These are phyloP conservation scores for Gnetum montanum DNA, from an alignment of 75 land plant species.

Conservation along the genomic window DNA sequence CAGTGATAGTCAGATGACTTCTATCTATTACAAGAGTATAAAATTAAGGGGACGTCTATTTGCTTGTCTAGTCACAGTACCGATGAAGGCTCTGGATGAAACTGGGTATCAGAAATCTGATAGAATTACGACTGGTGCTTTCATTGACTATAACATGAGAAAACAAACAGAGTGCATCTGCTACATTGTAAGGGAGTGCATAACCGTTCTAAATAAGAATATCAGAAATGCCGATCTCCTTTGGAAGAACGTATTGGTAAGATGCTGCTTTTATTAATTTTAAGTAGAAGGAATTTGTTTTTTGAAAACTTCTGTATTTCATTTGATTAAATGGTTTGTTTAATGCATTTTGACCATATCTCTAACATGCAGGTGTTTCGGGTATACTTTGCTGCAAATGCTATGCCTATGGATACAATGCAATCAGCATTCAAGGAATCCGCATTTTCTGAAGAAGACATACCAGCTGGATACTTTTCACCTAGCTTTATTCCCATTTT, in stretches of 20 bases:
- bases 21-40: constrained; percentile 26
- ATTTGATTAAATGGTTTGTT: not conserved
- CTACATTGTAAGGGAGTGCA: constrained; percentile 27
- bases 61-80: constrained; percentile 31
- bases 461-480: constrained; percentile 7
- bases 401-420: constrained; percentile 10
- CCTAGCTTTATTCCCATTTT: constrained; percentile 52
- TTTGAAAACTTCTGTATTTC: not conserved
- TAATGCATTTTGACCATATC: not conserved
- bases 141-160: not conserved
- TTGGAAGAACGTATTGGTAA: constrained; percentile 56
- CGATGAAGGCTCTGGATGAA: constrained; percentile 15
- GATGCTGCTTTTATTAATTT: constrained; percentile 8
- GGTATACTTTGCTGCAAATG: constrained; percentile 28
- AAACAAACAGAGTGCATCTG: constrained; percentile 15
- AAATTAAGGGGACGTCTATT: constrained; percentile 36
- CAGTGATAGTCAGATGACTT: constrained; percentile 18
- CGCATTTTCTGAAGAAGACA: constrained; percentile 8
- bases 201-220: constrained; percentile 29
- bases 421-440: constrained; percentile 17
- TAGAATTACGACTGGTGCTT: not conserved
- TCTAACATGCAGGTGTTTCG: constrained; percentile 31
- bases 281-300: not conserved
- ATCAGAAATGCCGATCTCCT: constrained; percentile 26
- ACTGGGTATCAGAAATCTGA: constrained; percentile 16